Base-by-base conservation (phyloP, 2,329 filamentous ascomycete genomes). In the Pyrenochaeta sp. region DNA sequence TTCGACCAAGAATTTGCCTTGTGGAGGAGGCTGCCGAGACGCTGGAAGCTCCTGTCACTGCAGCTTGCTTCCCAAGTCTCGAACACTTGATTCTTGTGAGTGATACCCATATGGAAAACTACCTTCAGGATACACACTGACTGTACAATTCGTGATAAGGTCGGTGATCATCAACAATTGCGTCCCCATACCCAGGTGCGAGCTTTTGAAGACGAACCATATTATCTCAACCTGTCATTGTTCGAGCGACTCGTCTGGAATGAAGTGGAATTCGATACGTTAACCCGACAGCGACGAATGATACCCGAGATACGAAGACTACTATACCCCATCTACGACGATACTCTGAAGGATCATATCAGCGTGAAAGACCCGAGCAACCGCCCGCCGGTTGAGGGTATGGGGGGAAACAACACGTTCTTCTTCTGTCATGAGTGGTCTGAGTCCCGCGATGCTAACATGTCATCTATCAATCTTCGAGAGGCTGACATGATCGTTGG, bases 11-110 rank as follows among this genome's bases (percentile, higher is more conserved):
- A 25, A 82, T 91, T 3, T 82, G 94, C 13, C 78, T 96, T 37
- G 88, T 96, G 48, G 90, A 95, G 79, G 90, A 95, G 78, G 90
- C 91, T 0, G 92, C 91, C 0, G 91, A 96, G 72, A 90, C 89
- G 0, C 83, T 88, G 5, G 90, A 91, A 71, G 86, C 86, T 6
- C 86, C 85, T 1, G 80, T 90, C 44, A 80, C 84, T 8, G 85
- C 82, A 5, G 84, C 85, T 12, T 89, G 88, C 71, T 73, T 90
- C 34, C 83, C 88, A 24, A 85, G 84, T 2, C 68, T 91, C 2
- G 79, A 91, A 64, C 88, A 91, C 58, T 78, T 90, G 32, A 86
- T 90, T 52, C 80, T 90, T 1, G 86, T 36, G 13, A 36, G 32
- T 36, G 12, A 36, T 36, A 36, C 8, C 10, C 32, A 36, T 13